phyloP scores from a whole-genome alignment of 306 rosid genomes.

The Cucumis hystrix region DNA sequence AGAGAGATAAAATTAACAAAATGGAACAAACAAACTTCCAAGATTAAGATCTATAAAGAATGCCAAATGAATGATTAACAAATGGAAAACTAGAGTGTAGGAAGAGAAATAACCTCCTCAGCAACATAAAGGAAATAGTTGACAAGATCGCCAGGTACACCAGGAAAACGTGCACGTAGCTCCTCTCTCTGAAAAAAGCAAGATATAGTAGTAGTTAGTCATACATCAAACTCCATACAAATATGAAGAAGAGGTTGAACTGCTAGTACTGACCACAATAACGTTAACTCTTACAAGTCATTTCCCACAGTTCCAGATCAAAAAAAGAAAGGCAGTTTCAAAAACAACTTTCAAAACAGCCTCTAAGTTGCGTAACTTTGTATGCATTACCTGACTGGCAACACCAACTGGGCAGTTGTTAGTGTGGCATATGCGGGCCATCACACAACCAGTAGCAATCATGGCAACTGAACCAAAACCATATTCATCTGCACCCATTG shows the following conservation, averaged over 20 bases:
- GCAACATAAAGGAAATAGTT: constrained; percentile 90
- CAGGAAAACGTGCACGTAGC: constrained; percentile 97
- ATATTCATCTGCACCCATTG: constrained; percentile 93
- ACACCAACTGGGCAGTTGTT: constrained; percentile 98
- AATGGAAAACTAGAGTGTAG: constrained; percentile 9
- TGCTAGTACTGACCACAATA: neutral
- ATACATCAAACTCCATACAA: constrained; percentile 4
- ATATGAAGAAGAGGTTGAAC: constrained; percentile 2
- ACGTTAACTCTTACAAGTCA: neutral
- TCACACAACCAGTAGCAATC: constrained; percentile 94
- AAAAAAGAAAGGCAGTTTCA: neutral
- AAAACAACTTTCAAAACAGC: neutral
- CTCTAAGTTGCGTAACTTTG: constrained; percentile 4
- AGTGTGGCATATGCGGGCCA: constrained; percentile 99
- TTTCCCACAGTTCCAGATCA: neutral
- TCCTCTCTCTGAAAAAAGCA: constrained; percentile 71
- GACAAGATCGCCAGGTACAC: constrained; percentile 98
- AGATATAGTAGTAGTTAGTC: neutral
- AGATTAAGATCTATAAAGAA: neutral
- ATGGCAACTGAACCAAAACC: constrained; percentile 97
- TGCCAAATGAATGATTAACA: neutral
- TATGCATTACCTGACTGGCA: constrained; percentile 75
- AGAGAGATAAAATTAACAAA: neutral
- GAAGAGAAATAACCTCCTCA: constrained; percentile 61
- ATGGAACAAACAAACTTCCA: neutral